Percentiles rank a stretch among this genome's conserved stretches.
phyloP scores from a whole-genome alignment of 2,329 filamentous ascomycete genomes.

The Delphinella strobiligena region DNA sequence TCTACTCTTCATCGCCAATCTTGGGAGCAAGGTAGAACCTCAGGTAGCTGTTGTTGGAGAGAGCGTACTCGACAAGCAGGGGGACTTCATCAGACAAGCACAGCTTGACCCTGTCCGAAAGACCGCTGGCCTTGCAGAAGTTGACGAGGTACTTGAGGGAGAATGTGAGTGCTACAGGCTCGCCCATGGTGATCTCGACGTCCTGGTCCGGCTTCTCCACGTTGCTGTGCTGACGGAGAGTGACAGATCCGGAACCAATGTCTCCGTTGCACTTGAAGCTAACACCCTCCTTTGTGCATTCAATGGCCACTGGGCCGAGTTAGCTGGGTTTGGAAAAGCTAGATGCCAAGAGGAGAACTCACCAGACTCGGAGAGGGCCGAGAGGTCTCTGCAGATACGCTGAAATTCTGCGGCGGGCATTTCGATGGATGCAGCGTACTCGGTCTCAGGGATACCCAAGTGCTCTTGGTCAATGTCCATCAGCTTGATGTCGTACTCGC shows the following conservation, averaged over 20 bases:
- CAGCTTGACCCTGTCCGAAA: conserved; percentile 75
- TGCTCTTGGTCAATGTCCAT: conserved; percentile 99
- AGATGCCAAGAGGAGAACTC: conserved; percentile 22
- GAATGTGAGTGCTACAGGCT: conserved; percentile 90
- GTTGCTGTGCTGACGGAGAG: conserved; percentile 75
- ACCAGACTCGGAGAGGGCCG: conserved; percentile 92
- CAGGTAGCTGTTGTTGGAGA: conserved; percentile 74
- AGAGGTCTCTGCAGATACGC: conserved; percentile 86
- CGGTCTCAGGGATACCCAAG: conserved; percentile 96
- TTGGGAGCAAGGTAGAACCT: conserved; percentile 98
- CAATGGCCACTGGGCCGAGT: conserved; percentile 63
- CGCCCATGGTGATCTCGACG: conserved; percentile 79
- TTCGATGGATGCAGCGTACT: conserved; percentile 81
- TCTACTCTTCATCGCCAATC: conserved; percentile 58
- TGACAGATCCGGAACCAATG: conserved; percentile 90
- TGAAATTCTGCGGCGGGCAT: conserved; percentile 88
- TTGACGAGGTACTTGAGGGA: conserved; percentile 99
- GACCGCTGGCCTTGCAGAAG: conserved; percentile 93
- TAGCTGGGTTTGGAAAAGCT: conserved; percentile 12
- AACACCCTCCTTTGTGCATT: conserved; percentile 92
- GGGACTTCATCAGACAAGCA: conserved; percentile 94
- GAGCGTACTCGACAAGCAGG: conserved; percentile 80
- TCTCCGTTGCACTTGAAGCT: conserved; percentile 90
- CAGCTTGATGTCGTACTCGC: conserved; percentile 98
- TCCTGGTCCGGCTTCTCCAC: conserved; percentile 80